Evolutionary conservation across 2,329 filamentous ascomycete species (phyloP).

Genomic region (Dactylellina cionopaga): DNA sequence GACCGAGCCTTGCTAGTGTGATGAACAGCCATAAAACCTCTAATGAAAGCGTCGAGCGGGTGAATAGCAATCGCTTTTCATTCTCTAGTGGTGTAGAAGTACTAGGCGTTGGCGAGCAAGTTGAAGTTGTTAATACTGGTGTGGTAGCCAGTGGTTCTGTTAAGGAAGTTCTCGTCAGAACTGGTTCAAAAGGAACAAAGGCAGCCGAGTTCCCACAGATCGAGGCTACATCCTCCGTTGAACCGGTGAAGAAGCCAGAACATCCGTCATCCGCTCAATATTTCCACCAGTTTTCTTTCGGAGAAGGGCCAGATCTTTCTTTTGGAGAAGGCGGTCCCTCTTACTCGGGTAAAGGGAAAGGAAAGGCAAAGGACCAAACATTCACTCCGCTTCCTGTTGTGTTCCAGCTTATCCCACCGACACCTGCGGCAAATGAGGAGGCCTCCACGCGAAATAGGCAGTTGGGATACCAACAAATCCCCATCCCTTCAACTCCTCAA

Average conservation of each 20-base stretch:
- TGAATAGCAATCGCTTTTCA: conserved; percentile 20
- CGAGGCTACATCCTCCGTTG: neutral
- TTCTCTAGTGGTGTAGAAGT: conserved; percentile 37
- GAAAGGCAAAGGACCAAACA: conserved; percentile 29
- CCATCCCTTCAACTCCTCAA: neutral
- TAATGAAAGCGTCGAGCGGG: conserved; percentile 5
- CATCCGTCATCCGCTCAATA: conserved; percentile 6
- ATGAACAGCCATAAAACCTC: conserved; percentile 13
- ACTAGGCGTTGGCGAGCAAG: conserved; percentile 29
- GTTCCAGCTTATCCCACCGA: conserved; percentile 48
- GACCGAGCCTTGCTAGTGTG: conserved; percentile 10
- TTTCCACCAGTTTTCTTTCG: conserved; percentile 42
- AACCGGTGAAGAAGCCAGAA: conserved; percentile 23
- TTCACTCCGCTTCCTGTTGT: conserved; percentile 19
- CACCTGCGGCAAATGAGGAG: conserved; percentile 29
- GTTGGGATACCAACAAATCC: conserved; percentile 24
- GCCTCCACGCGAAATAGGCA: conserved; percentile 1
- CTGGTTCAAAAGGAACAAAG: conserved; percentile 33
- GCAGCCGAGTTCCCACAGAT: conserved; percentile 14
- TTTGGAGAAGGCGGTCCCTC: conserved; percentile 19
- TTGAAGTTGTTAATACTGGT: conserved; percentile 32
- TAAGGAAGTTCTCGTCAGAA: conserved; percentile 45
- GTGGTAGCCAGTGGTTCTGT: conserved; percentile 37
- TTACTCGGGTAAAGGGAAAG: conserved; percentile 33
- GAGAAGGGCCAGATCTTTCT: conserved; percentile 35